Conservation (phyloP, 2,329 filamentous ascomycete species). For the Venturia carpophila region DNA sequence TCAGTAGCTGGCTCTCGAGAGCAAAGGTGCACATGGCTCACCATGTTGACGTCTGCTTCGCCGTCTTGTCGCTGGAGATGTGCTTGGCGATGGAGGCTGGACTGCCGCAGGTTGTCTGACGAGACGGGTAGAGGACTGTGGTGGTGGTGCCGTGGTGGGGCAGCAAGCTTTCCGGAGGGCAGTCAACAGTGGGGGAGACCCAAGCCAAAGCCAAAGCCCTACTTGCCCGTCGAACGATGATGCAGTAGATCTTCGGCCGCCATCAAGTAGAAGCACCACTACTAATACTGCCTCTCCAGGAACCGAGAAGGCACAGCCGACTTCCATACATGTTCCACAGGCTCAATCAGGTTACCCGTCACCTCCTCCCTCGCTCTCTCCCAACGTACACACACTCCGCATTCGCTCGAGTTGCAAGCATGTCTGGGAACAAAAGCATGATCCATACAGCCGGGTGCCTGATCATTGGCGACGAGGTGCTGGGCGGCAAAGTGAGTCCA, state of each 20-base stretch:
- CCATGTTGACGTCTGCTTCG: not conserved
- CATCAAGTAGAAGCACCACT: not conserved
- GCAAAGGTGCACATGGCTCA: not conserved
- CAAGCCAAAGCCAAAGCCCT: too few species aligned
- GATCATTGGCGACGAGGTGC: slow-evolving; percentile 94
- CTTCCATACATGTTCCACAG: slow-evolving; percentile 60
- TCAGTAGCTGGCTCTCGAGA: not conserved
- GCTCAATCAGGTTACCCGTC: slow-evolving; percentile 63
- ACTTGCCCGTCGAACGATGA: not conserved
- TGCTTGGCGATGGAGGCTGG: not conserved
- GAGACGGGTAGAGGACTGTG: not conserved
- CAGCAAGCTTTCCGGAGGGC: too few species aligned
- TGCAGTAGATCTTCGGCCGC: not conserved
- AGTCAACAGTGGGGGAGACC: too few species aligned
- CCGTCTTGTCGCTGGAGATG: not conserved
- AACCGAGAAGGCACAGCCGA: not conserved
- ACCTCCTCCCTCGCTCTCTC: slow-evolving; percentile 54
- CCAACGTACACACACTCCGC: slow-evolving; percentile 49
- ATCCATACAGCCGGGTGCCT: slow-evolving; percentile 88
- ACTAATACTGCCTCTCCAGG: not conserved
- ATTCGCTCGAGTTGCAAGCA: slow-evolving; percentile 29
- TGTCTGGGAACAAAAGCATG: slow-evolving; percentile 51
- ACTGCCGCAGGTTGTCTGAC: not conserved
- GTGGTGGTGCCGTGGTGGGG: not conserved
- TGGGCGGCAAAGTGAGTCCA: slow-evolving; percentile 74